phyloP scores from a whole-genome alignment of 495 filamentous ascomycete genomes.

The Astrothelium macrocarpum region DNA sequence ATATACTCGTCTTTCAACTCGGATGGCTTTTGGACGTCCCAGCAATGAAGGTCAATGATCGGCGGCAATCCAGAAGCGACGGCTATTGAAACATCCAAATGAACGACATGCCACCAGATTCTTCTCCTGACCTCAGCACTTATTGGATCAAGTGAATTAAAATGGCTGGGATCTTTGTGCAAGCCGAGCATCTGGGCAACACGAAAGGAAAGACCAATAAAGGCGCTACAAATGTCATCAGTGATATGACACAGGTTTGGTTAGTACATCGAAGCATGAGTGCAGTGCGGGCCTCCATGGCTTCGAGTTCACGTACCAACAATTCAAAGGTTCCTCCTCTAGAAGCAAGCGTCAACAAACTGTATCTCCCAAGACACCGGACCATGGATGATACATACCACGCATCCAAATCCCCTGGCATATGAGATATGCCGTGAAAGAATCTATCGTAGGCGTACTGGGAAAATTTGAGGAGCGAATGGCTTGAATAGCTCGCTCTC shows the following conservation, averaged over 20 bases:
- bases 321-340: constrained; percentile 11
- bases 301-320: not conserved
- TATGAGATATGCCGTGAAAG: constrained; percentile 10
- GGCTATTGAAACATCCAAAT: constrained; percentile 15
- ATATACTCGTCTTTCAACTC: constrained; percentile 19
- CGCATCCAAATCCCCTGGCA: constrained; percentile 10
- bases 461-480: constrained; percentile 9
- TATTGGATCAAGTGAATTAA: constrained; percentile 4
- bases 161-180: constrained; percentile 15
- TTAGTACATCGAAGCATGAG: not conserved
- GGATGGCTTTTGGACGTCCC: constrained; percentile 11
- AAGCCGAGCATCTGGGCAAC: constrained; percentile 18
- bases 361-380: not conserved
- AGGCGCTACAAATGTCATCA: not conserved
- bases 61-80: constrained; percentile 15
- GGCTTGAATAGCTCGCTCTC: constrained; percentile 2
- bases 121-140: constrained; percentile 14
- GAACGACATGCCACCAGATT: constrained; percentile 19
- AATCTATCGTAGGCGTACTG: constrained; percentile 7
- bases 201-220: constrained; percentile 15
- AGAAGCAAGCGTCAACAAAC: not conserved
- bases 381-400: not conserved
- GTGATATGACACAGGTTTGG: not conserved
- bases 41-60: constrained; percentile 10
- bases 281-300: not conserved